Conservation (phyloP, 495 filamentous ascomycete species). For the Chaetomium cochliodes region DNA sequence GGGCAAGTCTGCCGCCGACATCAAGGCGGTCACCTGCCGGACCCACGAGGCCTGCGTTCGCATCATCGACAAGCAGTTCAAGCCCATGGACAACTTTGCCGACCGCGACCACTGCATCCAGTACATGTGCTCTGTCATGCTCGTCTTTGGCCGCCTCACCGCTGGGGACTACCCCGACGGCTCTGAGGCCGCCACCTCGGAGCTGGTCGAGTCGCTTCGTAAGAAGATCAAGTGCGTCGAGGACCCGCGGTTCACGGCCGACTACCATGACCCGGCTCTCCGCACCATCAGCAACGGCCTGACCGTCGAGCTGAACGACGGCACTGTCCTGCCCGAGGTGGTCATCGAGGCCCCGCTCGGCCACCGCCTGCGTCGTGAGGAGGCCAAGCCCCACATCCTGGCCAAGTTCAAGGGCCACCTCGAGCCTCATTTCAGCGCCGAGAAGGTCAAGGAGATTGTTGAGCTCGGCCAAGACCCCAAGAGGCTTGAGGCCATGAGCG, state of each 20-base stretch:
- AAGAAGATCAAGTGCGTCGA: constrained; percentile 92
- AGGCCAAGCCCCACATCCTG: constrained; percentile 95
- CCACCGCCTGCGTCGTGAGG: constrained; percentile 85
- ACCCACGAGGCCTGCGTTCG: constrained; percentile 98
- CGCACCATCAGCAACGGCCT: constrained; percentile 95
- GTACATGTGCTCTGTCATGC: constrained; percentile 97
- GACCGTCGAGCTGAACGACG: constrained; percentile 89
- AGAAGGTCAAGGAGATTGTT: constrained; percentile 74
- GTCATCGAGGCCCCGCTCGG: constrained; percentile 94
- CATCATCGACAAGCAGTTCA: constrained; percentile 99
- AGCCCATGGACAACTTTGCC: constrained; percentile 98
- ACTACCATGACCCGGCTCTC: constrained; percentile 91
- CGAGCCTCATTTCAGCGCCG: constrained; percentile 72
- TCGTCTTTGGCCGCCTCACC: constrained; percentile 87
- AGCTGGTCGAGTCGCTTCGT: constrained; percentile 83
- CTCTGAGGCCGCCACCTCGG: constrained; percentile 83
- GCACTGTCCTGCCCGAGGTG: constrained; percentile 87
- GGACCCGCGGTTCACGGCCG: constrained; percentile 86
- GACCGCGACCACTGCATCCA: constrained; percentile 99
- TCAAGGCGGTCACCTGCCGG: constrained; percentile 87
- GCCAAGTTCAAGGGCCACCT: constrained; percentile 93
- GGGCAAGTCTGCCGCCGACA: constrained; percentile 92
- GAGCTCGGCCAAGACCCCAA: constrained; percentile 69
- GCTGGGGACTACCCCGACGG: constrained; percentile 91
- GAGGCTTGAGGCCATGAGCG: constrained; percentile 72